These are phyloP conservation scores for Fusarium nanum DNA, from an alignment of 2,329 filamentous ascomycete species.

Conservation along the genomic window DNA sequence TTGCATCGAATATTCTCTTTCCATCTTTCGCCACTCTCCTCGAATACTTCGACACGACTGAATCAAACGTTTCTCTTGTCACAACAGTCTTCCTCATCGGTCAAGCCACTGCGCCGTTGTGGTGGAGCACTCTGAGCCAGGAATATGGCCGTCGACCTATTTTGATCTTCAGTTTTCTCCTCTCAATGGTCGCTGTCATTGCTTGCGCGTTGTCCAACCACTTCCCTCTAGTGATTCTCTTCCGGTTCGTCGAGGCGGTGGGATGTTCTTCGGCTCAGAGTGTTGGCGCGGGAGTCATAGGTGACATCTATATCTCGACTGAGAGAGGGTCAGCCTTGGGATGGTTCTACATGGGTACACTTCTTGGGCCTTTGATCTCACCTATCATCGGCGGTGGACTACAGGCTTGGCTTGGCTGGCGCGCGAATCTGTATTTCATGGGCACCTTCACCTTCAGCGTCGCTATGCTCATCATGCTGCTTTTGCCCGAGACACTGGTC, in stretches of 20 bases:
- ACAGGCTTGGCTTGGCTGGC: not conserved
- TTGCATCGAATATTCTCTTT: slow-evolving; percentile 3
- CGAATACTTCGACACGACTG: slow-evolving; percentile 1
- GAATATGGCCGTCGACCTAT: not conserved
- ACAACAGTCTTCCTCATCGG: slow-evolving; percentile 1
- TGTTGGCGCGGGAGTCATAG: slow-evolving; percentile 5
- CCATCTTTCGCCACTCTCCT: slow-evolving; percentile 4
- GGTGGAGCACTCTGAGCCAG: slow-evolving; percentile 6
- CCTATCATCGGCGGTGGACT: not conserved
- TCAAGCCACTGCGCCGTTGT: not conserved
- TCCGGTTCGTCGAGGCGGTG: not conserved
- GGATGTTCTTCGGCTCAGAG: not conserved
- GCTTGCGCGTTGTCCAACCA: not conserved
- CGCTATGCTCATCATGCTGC: not conserved
- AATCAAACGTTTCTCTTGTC: not conserved
- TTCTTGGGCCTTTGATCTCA: slow-evolving; percentile 11
- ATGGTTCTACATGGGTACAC: slow-evolving; percentile 22
- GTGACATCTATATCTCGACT: slow-evolving; percentile 16
- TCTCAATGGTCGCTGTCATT: not conserved
- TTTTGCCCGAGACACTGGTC: not conserved
- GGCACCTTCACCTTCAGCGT: not conserved
- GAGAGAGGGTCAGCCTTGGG: slow-evolving; percentile 15
- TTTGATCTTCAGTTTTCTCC: not conserved
- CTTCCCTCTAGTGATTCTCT: not conserved
- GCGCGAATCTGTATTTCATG: slow-evolving; percentile 2